phyloP scores from a whole-genome alignment of 1,284 basidiomycete genomes.

The Thecaphora thlaspeos region DNA sequence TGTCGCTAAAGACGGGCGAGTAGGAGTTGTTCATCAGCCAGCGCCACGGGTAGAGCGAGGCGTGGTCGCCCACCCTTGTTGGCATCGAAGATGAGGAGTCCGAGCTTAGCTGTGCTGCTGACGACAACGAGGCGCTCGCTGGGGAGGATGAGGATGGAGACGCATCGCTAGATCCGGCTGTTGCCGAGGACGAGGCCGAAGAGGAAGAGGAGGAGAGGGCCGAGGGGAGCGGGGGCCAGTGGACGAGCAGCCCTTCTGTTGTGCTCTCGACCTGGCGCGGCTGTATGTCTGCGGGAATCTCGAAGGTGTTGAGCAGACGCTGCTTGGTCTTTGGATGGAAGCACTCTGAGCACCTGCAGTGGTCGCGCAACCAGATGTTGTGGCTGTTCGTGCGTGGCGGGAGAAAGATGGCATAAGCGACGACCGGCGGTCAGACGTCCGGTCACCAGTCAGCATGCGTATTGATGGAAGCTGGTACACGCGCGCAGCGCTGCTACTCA shows the following conservation, averaged over 20 bases:
- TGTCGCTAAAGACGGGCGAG: slow-evolving; percentile 64
- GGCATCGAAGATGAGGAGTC: slow-evolving; percentile 65
- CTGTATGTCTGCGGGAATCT: slow-evolving; percentile 75
- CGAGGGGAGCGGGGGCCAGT: slow-evolving; percentile 57
- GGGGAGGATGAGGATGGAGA: not conserved
- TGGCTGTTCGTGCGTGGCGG: slow-evolving; percentile 56
- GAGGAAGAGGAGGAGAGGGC: slow-evolving; percentile 7
- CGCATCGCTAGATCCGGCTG: no score
- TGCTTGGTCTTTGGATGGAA: slow-evolving; percentile 89
- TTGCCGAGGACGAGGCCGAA: not conserved
- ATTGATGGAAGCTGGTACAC: no score
- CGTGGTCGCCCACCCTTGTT: slow-evolving; percentile 60
- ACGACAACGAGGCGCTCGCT: slow-evolving; percentile 1
- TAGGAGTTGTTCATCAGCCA: slow-evolving; percentile 77
- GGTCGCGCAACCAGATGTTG: slow-evolving; percentile 74
- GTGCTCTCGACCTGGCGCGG: slow-evolving; percentile 68
- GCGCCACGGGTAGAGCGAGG: slow-evolving; percentile 80
- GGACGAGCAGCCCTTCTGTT: slow-evolving; percentile 69
- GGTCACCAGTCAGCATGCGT: no score
- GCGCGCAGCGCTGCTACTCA: no score
- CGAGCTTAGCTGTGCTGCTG: not conserved
- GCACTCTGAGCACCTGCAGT: slow-evolving; percentile 84
- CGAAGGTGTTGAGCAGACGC: slow-evolving; percentile 78
- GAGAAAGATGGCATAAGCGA: no score
- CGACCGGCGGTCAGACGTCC: no score